Conservation (phyloP, 2,329 filamentous ascomycete species). For the Trichoderma oligosporum region DNA sequence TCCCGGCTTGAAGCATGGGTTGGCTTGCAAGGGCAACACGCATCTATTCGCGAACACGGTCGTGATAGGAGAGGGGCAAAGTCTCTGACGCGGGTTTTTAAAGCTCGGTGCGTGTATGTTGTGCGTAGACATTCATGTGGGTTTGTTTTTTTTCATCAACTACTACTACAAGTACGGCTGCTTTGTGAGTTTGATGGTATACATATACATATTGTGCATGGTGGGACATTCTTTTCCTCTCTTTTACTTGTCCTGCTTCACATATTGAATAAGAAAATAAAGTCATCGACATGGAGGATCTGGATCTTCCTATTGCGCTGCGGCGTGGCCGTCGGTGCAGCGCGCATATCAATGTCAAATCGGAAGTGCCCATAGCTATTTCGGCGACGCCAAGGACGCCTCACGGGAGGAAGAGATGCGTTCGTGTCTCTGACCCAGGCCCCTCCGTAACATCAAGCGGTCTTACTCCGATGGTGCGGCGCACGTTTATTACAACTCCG, state of each 20-base stretch:
- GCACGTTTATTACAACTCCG: conserved; percentile 43
- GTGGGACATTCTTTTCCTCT: too few relatives aligned
- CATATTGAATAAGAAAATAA: background rate
- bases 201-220: background rate
- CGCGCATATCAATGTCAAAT: conserved; percentile 29
- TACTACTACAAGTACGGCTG: too few relatives aligned
- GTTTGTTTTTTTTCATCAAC: background rate
- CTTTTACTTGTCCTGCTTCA: too few relatives aligned
- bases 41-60: conserved; percentile 2
- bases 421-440: conserved; percentile 59
- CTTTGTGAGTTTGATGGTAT: background rate
- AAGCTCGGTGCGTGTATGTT: background rate
- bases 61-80: conserved; percentile 2
- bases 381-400: conserved; percentile 30
- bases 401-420: conserved; percentile 42
- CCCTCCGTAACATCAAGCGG: conserved; percentile 45
- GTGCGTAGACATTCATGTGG: background rate
- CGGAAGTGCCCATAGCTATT: conserved; percentile 19
- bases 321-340: conserved; percentile 50
- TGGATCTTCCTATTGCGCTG: conserved; percentile 52
- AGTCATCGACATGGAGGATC: conserved; percentile 33
- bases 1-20: background rate
- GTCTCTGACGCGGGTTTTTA: conserved; percentile 8
- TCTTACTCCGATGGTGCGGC: conserved; percentile 55
- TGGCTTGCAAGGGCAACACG: conserved; percentile 12